A percentile compares a stretch with the other conserved stretches of the same genome.
Evolutionary conservation across 352 stramenopile species (phyloP).

Genomic region (Pseudoperonospora humuli): DNA sequence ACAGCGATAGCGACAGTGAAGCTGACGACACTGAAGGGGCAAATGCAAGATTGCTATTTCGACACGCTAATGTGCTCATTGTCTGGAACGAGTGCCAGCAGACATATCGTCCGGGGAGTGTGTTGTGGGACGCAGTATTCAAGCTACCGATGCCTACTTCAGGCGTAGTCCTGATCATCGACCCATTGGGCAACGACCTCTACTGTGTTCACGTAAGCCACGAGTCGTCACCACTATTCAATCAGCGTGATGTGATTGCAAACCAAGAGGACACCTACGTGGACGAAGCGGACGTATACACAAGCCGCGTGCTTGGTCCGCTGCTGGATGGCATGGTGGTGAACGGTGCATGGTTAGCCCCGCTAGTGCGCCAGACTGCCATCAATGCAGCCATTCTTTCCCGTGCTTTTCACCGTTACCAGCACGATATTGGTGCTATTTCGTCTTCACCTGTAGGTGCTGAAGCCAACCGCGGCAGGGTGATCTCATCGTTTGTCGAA

Average conservation of each 20-base stretch:
- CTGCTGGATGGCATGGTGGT: constrained; percentile 82
- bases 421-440: constrained; percentile 63
- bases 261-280: constrained; percentile 69
- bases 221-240: constrained; percentile 72
- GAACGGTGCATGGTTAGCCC: constrained; percentile 70
- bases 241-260: constrained; percentile 60
- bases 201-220: constrained; percentile 80
- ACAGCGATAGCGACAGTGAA: constrained; percentile 32
- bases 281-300: constrained; percentile 77
- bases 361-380: constrained; percentile 74
- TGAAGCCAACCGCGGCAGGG: constrained; percentile 62
- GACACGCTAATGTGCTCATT: constrained; percentile 71
- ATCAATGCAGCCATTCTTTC: constrained; percentile 74
- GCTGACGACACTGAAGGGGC: constrained; percentile 20
- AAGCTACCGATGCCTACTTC: constrained; percentile 71
- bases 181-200: constrained; percentile 76
- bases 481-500: constrained; percentile 64
- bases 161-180: constrained; percentile 73
- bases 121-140: constrained; percentile 73
- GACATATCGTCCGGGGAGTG: constrained; percentile 67
- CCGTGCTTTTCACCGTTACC: constrained; percentile 62
- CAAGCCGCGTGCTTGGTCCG: constrained; percentile 68
- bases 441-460: constrained; percentile 52
- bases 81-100: constrained; percentile 85
- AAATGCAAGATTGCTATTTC: constrained; percentile 35